Base-by-base conservation (phyloP, 2,329 filamentous ascomycete genomes). In the Scolecobasidium constrictum region DNA sequence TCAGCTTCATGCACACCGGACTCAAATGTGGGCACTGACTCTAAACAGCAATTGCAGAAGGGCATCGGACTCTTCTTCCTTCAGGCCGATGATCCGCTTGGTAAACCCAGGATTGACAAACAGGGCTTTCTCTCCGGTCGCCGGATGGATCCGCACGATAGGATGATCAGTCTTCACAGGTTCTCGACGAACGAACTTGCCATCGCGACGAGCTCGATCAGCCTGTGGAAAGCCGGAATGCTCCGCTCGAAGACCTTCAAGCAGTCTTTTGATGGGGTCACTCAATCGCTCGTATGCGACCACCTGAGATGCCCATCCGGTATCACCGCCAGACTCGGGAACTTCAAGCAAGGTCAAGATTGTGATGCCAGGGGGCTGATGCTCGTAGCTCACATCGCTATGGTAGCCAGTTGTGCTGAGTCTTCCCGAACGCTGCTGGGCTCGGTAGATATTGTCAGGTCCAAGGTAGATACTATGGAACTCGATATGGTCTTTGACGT, bases 101-200 rank as follows among this genome's bases (percentile, higher is more conserved):
- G 55, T 59, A 44, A 57, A 60, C 19, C 52, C 56, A 2, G 49
- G 46, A 40, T 62, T 62, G 26, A 62, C 56, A 34, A 55, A 62
- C 2, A 62, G 49, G 2, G 57, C 53, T 39, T 61, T 60, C 33
- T 54, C 44, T 1, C 57, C 57, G 0, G 59, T 62, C 21, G 52
- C 37, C 37, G 58, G 59, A 49, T 62, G 58, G 3, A 54, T 54
- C 4, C 56, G 49, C 15, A 61, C 54, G 12, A 59, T 46, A 9
- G 58, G 58, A 44, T 61, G 58, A 6, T 53, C 49, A 3, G 54
- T 51, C 38, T 53, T 50, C 21, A 60, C 52, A 2, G 53, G 52
- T 21, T 56, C 54, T 5, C 59, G 53, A n/a, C 59, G 52, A 0
- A 58, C 47, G 31, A 58, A 36, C 35, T 36, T 36, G 12, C 35